Conservation (phyloP, 352 stramenopile genomes). For the Phytophthora pini region DNA sequence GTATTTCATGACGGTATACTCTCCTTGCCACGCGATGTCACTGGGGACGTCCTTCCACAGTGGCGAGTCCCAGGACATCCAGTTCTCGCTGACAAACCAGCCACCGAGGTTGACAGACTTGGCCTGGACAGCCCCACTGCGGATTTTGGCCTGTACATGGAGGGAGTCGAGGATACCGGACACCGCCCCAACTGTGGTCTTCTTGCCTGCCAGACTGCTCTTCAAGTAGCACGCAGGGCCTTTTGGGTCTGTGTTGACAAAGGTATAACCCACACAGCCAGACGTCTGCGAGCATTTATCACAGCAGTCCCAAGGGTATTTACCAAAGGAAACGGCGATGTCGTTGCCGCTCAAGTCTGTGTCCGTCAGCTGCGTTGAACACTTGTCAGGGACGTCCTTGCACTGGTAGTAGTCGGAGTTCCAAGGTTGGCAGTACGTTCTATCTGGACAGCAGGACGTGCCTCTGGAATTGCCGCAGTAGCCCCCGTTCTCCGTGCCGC, state of each 20-base stretch:
- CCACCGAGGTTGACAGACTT: conserved; percentile 17
- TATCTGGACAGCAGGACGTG: conserved; percentile 28
- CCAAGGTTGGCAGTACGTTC: conserved; percentile 37
- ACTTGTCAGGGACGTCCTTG: conserved; percentile 17
- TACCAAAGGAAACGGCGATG: background rate
- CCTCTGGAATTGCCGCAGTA: no score
- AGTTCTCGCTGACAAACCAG: conserved; percentile 12
- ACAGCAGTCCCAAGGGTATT: no score
- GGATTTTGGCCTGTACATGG: conserved; percentile 11
- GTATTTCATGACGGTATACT: conserved; percentile 14
- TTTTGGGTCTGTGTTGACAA: conserved; percentile 25
- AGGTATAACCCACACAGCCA: conserved; percentile 28
- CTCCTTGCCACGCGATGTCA: conserved; percentile 7
- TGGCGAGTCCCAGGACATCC: conserved; percentile 14
- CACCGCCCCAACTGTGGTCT: conserved; percentile 4
- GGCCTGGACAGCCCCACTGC: background rate
- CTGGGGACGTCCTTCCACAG: conserved; percentile 3
- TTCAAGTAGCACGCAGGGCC: conserved; percentile 26
- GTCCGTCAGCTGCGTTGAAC: conserved; percentile 36
- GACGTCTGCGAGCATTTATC: conserved; percentile 13
- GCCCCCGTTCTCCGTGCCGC: no score
- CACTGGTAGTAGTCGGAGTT: conserved; percentile 38
- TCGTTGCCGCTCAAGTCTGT: conserved; percentile 40
- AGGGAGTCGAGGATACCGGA: conserved; percentile 4
- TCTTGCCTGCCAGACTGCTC: conserved; percentile 15